Percentiles rank a stretch among this genome's conserved stretches.
Conservation (phyloP, 192 early-diverging fungal species). For the Backusella morwellensis region DNA sequence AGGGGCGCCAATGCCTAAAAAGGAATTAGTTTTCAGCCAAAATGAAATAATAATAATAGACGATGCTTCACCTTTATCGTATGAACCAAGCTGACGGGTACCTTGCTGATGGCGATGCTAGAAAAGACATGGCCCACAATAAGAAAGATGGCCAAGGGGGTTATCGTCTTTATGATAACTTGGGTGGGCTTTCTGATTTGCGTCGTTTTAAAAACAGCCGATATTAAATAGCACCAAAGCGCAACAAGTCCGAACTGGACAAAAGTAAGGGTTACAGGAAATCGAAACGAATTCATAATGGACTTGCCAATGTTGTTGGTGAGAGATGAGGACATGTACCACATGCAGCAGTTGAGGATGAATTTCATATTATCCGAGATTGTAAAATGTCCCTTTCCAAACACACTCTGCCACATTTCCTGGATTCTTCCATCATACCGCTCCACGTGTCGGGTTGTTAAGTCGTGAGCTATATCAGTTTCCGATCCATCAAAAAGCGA, state of each 20-base stretch:
- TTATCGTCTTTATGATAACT: constrained; percentile 58
- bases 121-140: constrained; percentile 86
- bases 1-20: constrained; percentile 76
- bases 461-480: neutral
- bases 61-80: constrained; percentile 76
- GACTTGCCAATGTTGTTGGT: constrained; percentile 84
- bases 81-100: constrained; percentile 85
- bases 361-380: constrained; percentile 50
- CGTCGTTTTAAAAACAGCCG: constrained; percentile 39
- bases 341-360: constrained; percentile 66
- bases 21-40: constrained; percentile 22
- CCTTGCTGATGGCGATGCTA: constrained; percentile 67
- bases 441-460: constrained; percentile 10
- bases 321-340: constrained; percentile 83
- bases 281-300: constrained; percentile 72
- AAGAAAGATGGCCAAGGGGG: constrained; percentile 75
- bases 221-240: constrained; percentile 53
- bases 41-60: neutral
- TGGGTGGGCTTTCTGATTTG: constrained; percentile 53
- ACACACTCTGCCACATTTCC: neutral
- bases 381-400: neutral
- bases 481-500: neutral
- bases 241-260: constrained; percentile 82
- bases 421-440: neutral
- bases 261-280: constrained; percentile 82